Percentiles rank a stretch among this genome's conserved stretches.
Conservation (phyloP, 306 rosid genomes). For the Quercus bicolor region DNA sequence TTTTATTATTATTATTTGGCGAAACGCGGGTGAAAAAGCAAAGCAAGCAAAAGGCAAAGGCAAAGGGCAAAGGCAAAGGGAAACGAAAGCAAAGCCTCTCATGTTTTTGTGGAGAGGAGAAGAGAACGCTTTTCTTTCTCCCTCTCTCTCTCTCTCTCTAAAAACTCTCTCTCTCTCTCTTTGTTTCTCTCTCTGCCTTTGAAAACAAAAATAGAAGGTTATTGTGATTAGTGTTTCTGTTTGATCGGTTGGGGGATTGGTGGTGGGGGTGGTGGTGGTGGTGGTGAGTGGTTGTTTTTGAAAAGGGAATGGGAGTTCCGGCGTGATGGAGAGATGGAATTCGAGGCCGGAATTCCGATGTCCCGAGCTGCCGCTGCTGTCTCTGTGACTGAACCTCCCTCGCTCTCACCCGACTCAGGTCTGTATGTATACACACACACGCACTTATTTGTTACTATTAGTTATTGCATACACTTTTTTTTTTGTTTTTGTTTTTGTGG, state of each 20-base stretch:
- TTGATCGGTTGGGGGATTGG: constrained; percentile 12
- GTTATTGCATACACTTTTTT: not conserved
- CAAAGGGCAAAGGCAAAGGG: too few relatives aligned
- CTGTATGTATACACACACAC: too few relatives aligned
- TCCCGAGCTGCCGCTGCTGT: constrained; percentile 31
- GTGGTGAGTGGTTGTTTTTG: not conserved
- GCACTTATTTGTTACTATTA: too few relatives aligned
- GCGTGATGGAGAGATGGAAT: constrained; percentile 63
- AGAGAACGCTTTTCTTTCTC: constrained; percentile 47
- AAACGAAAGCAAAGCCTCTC: constrained; percentile 23
- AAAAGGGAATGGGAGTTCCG: constrained; percentile 37
- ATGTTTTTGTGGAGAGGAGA: constrained; percentile 81
- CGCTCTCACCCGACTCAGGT: constrained; percentile 28
- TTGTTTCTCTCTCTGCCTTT: constrained; percentile 2
- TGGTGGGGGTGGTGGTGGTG: constrained; percentile 3
- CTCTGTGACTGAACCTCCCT: constrained; percentile 52
- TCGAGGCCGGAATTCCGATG: constrained; percentile 74
- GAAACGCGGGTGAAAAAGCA: constrained; percentile 41
- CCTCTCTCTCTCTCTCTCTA: constrained; percentile 6
- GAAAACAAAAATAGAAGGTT: not conserved
- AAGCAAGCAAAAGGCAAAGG: not conserved
- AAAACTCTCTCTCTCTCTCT: not conserved
- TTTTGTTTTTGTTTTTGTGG: not conserved
- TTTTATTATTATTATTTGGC: constrained; percentile 3
- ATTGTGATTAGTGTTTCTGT: not conserved